Conservation (phyloP, 345 rosid species). For the Gossypium australe region DNA sequence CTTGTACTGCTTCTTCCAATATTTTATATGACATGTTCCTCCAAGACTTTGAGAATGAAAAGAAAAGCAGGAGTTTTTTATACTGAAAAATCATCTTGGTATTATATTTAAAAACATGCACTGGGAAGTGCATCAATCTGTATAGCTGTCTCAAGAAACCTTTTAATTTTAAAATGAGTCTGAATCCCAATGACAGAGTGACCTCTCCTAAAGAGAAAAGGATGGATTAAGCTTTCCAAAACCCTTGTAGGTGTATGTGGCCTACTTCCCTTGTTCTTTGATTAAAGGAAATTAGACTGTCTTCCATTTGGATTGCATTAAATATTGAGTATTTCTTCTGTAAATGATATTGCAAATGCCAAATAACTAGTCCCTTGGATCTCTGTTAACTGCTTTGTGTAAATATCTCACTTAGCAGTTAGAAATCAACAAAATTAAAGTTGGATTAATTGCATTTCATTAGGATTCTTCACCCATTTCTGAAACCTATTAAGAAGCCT, state of each 20-base stretch:
- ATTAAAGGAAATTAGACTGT: neutral
- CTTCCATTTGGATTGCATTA: neutral
- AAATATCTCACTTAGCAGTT: neutral
- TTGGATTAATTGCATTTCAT: neutral
- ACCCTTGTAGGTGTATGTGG: neutral
- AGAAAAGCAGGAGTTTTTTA: neutral
- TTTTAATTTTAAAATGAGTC: neutral
- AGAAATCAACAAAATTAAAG: neutral
- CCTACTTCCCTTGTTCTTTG: neutral
- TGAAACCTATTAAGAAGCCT: neutral
- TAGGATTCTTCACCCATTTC: neutral
- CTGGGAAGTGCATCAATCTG: neutral
- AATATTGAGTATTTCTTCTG: neutral
- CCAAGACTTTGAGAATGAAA: neutral
- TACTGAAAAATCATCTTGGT: neutral
- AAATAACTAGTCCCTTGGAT: neutral
- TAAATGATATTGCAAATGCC: constrained; percentile 5
- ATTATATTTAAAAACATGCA: neutral
- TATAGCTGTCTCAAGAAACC: neutral
- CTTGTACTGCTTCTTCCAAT: neutral
- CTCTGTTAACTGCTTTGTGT: neutral
- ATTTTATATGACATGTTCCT: neutral
- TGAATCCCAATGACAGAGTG: neutral
- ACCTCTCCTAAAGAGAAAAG: neutral
- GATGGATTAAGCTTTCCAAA: neutral